Evolutionary conservation across 371 early-diverging fungal genomes (phyloP).

Genomic region (Mortierella sp.): DNA sequence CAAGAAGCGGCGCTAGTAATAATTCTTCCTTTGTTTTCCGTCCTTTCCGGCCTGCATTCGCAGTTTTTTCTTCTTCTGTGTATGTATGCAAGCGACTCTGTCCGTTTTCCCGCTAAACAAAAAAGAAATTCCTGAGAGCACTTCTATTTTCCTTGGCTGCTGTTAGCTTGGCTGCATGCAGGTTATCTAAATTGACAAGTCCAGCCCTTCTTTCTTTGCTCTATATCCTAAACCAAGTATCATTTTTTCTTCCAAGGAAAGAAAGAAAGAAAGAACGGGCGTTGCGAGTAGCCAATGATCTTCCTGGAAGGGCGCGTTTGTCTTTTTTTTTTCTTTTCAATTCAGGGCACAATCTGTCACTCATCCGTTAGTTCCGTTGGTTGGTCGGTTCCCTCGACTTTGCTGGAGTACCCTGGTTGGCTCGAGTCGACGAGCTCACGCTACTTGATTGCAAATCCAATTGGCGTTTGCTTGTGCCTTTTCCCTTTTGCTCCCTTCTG

Average conservation of each 20-base stretch:
- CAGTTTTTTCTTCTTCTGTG: neutral
- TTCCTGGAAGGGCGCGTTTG: neutral
- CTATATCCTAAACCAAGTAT: neutral
- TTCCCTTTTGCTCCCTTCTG: too few relatives aligned
- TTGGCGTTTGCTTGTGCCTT: too few relatives aligned
- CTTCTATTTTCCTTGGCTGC: neutral
- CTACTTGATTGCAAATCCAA: too few relatives aligned
- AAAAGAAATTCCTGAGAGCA: constrained; percentile 10
- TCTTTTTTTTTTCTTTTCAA: too few relatives aligned
- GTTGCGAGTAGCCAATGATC: neutral
- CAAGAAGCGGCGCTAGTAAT: neutral
- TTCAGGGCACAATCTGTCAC: neutral
- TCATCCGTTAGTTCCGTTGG: constrained; percentile 5
- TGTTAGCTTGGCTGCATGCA: constrained; percentile 10
- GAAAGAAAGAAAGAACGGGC: neutral
- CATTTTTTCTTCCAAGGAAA: neutral
- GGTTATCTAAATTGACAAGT: neutral
- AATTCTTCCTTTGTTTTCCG: neutral
- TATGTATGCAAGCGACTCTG: too few relatives aligned
- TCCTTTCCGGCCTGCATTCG: neutral
- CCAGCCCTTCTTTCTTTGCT: neutral
- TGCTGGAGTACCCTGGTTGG: too few relatives aligned
- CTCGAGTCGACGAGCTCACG: too few relatives aligned
- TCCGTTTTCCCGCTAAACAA: constrained; percentile 5
- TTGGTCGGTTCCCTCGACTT: neutral